Base-by-base conservation (phyloP, 2,329 filamentous ascomycete species). In the Ceratocystis alfenasii region DNA sequence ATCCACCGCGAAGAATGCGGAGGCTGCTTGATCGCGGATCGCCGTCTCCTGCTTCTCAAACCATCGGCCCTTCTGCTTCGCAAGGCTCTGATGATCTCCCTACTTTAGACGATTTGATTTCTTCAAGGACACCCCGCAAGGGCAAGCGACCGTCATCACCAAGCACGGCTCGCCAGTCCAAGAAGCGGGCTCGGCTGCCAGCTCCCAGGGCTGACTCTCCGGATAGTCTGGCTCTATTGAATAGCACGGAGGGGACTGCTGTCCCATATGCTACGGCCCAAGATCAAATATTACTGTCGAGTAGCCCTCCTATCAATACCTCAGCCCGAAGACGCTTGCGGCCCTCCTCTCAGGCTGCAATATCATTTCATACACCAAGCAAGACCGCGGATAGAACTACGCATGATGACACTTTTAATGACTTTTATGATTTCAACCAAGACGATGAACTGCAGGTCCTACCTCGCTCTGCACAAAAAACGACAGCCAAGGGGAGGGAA, bases 351-450 rank as follows among this genome's bases (percentile, higher is more conserved):
- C 62, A 62, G 41, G 22, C 15, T 8, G n/a, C n/a, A 48, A 46
- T 22, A 15, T 48, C 53, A 41, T 12, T 33, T 3, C 36, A 28
- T 25, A 63, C 33, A 10, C 17, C 46, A 28, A 61, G 61, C 28
- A 63, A 45, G 61, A 22, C 41, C 3, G 63, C 46, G 20, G 10
- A 41, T 10, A 36, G n/a, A 3, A 41, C 22, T n/a, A 41, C 41
- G 12, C 41, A 41, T 50, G 25, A 69, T 17, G 63, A 69, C 3
- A 67, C 70, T 15, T 46, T 70, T 33, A 67, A 70, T 28, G 69
- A 68, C 7, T 46, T 69, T 46, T 69, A 71, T 22, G 69, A 62
- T 8, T 62, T 57, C 25, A 53, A 67, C 6, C 45, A 67, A 15
- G 20, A 55, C 5, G 63, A 28, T 22, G 45, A 59, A 36, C 22